A percentile compares a stretch with the other conserved stretches of the same genome.
phyloP scores from a whole-genome alignment of 805 yeast species.

The Metschnikowia gruessii region DNA sequence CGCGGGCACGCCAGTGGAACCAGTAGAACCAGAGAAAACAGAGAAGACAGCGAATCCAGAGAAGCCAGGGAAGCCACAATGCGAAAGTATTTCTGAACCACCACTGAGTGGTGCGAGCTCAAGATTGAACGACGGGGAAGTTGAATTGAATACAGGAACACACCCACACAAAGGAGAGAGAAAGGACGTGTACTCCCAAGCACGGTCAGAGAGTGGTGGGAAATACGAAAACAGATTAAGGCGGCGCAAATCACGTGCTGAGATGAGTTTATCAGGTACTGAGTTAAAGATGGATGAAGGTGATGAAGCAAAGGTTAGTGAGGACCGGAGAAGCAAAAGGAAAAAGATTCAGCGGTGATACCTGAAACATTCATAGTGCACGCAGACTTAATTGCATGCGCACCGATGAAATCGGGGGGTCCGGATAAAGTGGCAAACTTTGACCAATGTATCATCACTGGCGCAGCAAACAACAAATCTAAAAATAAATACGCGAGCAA shows the following conservation, averaged over 20 bases:
- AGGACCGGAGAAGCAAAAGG: constrained; percentile 10
- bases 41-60: no score
- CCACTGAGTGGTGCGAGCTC: neutral
- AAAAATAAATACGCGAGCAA: neutral
- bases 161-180: neutral
- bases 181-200: neutral
- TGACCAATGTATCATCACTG: neutral
- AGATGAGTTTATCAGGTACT: neutral
- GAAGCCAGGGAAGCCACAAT: neutral
- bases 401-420: neutral
- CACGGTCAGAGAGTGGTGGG: constrained; percentile 14
- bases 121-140: neutral
- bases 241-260: constrained; percentile 18
- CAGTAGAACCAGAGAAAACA: no score
- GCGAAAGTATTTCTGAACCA: neutral
- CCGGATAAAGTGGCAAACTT: neutral
- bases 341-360: constrained; percentile 8
- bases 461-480: neutral
- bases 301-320: neutral
- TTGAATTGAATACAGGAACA: neutral
- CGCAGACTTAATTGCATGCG: neutral
- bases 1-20: neutral
- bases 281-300: neutral
- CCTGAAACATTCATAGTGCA: neutral
- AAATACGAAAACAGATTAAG: constrained; percentile 21